phyloP scores from a whole-genome alignment of 2,329 filamentous ascomycete species.

The Aureobasidium zeae region DNA sequence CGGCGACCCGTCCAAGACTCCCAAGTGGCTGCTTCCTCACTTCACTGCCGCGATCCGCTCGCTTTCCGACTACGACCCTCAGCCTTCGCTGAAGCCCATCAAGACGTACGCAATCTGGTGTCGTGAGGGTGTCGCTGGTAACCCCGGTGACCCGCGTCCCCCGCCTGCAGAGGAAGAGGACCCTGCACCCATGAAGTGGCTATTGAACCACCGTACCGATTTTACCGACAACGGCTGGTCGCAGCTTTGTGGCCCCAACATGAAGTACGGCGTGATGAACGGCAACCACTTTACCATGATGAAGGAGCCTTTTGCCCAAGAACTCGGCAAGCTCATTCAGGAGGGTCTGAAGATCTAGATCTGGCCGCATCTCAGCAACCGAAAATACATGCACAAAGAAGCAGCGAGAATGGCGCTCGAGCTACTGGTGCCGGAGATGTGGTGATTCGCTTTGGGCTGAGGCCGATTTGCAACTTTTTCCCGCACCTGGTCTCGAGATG shows the following conservation, averaged over 20 bases:
- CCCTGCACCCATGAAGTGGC: constrained; percentile 50
- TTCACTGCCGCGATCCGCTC: constrained; percentile 60
- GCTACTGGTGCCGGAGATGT: constrained; percentile 18
- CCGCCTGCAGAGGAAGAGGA: constrained; percentile 50
- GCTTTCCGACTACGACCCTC: constrained; percentile 59
- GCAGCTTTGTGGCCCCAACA: constrained; percentile 55
- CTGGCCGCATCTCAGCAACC: no score
- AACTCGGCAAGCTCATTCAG: constrained; percentile 35
- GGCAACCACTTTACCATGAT: constrained; percentile 73
- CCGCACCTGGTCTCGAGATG: neutral
- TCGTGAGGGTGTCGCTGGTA: constrained; percentile 62
- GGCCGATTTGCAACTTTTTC: constrained; percentile 18
- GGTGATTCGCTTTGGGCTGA: constrained; percentile 24
- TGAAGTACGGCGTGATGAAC: constrained; percentile 57
- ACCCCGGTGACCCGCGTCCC: constrained; percentile 56
- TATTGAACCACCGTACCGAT: constrained; percentile 63
- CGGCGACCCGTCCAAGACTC: constrained; percentile 49
- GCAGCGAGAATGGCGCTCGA: constrained; percentile 16
- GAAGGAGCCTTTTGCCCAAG: constrained; percentile 44
- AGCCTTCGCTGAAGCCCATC: constrained; percentile 53
- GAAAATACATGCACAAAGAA: neutral
- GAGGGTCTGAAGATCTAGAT: constrained; percentile 30
- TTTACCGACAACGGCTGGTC: constrained; percentile 64
- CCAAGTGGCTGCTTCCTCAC: constrained; percentile 65
- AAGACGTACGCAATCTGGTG: constrained; percentile 61